A percentile compares a stretch with the other conserved stretches of the same genome.
phyloP scores from a whole-genome alignment of 2,329 filamentous ascomycete genomes.

The Xylaria sp. region DNA sequence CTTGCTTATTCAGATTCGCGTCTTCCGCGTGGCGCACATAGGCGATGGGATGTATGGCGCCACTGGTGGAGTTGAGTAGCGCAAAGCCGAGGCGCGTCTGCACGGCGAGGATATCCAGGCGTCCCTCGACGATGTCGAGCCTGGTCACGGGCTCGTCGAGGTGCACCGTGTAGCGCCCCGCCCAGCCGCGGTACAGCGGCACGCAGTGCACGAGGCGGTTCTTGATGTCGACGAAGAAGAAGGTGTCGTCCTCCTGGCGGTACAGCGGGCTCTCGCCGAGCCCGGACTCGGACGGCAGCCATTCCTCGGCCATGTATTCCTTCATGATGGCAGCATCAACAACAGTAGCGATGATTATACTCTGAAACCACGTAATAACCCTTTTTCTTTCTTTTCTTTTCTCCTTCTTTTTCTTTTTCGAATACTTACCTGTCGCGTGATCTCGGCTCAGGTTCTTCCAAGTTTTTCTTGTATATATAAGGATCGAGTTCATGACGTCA shows the following conservation, averaged over 20 bases:
- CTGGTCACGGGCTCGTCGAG: constrained; percentile 40
- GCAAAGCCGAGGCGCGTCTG: constrained; percentile 41
- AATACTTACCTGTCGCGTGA: not conserved
- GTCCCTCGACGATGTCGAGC: constrained; percentile 37
- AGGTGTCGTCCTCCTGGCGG: constrained; percentile 41
- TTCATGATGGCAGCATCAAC: not conserved
- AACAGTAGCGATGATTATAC: not conserved
- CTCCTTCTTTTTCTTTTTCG: too few relatives aligned
- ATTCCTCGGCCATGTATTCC: constrained; percentile 43
- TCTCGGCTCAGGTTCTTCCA: not conserved
- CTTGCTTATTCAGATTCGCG: constrained; percentile 34
- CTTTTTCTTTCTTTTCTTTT: too few relatives aligned
- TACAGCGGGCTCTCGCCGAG: constrained; percentile 46
- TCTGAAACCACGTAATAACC: not conserved
- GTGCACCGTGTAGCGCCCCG: constrained; percentile 27
- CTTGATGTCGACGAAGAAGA: constrained; percentile 47
- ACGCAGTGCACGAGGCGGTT: constrained; percentile 41
- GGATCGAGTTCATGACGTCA: constrained; percentile 23
- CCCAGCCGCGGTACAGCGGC: constrained; percentile 37
- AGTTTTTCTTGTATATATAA: constrained; percentile 3
- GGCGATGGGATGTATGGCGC: constrained; percentile 38
- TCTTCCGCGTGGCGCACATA: constrained; percentile 28
- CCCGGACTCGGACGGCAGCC: constrained; percentile 41
- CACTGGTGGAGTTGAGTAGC: constrained; percentile 37
- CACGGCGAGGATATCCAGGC: constrained; percentile 39